These are phyloP conservation scores for Combretum micranthum DNA, from an alignment of 345 rosid species.

Conservation along the genomic window DNA sequence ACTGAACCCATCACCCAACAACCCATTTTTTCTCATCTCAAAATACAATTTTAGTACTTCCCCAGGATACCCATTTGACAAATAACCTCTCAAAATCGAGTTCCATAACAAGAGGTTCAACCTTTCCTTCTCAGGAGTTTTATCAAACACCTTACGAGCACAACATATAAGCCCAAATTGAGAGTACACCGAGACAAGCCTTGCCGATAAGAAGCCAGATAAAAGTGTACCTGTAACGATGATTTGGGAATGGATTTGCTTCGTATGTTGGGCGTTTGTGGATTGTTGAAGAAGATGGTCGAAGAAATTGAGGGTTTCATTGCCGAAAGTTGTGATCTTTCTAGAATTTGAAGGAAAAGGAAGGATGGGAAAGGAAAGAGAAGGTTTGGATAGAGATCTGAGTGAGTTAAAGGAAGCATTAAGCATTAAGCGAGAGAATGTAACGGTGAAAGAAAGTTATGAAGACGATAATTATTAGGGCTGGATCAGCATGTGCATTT, in stretches of 20 bases:
- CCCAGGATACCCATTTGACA: conserved; percentile 31
- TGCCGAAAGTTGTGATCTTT: background rate
- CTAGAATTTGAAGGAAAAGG: too few relatives aligned
- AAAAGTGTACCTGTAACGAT: conserved; percentile 21
- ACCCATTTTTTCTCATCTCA: conserved; percentile 40
- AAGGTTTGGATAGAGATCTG: too few relatives aligned
- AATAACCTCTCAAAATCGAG: conserved; percentile 46
- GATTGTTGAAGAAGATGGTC: conserved; percentile 34
- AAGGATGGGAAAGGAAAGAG: too few relatives aligned
- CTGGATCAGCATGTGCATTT: too few relatives aligned
- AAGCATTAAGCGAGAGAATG: too few relatives aligned
- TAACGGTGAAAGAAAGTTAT: too few relatives aligned
- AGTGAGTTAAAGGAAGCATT: too few relatives aligned
- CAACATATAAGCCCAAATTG: conserved; percentile 29
- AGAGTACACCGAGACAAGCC: conserved; percentile 39
- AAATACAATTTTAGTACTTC: conserved; percentile 35
- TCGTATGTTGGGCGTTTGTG: conserved; percentile 22
- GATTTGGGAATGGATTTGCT: conserved; percentile 37
- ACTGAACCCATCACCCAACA: conserved; percentile 51
- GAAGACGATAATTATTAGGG: too few relatives aligned
- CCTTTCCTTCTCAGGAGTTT: conserved; percentile 17
- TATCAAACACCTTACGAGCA: conserved; percentile 46
- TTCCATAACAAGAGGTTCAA: conserved; percentile 46
- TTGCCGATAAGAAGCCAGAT: conserved; percentile 53
- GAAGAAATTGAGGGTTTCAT: conserved; percentile 23